A percentile compares a stretch with the other conserved stretches of the same genome.
Conservation (phyloP, 441 rosid genomes). For the Pelargonium australe region DNA sequence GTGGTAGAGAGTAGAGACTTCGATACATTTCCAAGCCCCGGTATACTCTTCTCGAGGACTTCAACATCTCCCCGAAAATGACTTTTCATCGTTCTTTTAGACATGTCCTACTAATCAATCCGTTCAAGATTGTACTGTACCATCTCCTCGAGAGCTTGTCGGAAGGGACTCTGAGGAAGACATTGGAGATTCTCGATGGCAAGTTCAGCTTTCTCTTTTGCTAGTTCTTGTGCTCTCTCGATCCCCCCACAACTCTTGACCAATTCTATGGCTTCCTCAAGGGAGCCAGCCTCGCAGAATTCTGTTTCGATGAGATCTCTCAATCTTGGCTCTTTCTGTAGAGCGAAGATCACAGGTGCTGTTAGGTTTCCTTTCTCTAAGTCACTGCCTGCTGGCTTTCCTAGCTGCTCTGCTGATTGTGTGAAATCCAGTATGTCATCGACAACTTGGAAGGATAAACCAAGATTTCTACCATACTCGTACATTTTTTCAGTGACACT, state of each 20-base stretch:
- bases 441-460: constrained; percentile 77
- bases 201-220: constrained; percentile 64
- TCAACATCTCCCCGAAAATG: neutral
- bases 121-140: constrained; percentile 80
- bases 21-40: neutral
- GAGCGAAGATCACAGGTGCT: constrained; percentile 77
- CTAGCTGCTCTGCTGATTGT: constrained; percentile 81
- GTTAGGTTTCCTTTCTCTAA: constrained; percentile 79
- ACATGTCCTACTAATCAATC: constrained; percentile 38
- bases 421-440: constrained; percentile 92
- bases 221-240: constrained; percentile 61
- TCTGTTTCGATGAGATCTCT: constrained; percentile 84
- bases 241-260: constrained; percentile 64
- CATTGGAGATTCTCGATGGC: constrained; percentile 59
- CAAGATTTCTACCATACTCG: constrained; percentile 79
- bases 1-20: constrained; percentile 9
- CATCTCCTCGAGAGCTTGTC: constrained; percentile 67
- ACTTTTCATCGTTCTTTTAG: neutral
- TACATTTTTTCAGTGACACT: constrained; percentile 49
- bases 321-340: constrained; percentile 66
- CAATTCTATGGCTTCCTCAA: constrained; percentile 58
- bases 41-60: too few species aligned
- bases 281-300: constrained; percentile 72
- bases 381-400: constrained; percentile 86
- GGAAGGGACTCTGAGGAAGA: constrained; percentile 54